phyloP scores from a whole-genome alignment of 371 early-diverging fungal genomes.

The Mucor lusitanicus region DNA sequence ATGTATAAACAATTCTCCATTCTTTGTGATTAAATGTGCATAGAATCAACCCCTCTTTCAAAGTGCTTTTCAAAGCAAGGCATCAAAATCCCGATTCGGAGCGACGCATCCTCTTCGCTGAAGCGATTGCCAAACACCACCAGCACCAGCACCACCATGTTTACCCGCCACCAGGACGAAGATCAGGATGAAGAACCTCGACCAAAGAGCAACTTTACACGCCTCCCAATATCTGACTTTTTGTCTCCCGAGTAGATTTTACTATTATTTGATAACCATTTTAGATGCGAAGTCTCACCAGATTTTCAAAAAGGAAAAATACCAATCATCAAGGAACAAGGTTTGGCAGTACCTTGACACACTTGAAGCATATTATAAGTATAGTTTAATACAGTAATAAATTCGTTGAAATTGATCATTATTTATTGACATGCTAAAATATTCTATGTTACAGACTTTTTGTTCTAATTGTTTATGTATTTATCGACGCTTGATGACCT shows the following conservation, averaged over 20 bases:
- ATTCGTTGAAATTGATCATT: background rate
- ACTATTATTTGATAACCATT: background rate
- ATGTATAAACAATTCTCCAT: background rate
- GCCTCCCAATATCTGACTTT: slow-evolving; percentile 18
- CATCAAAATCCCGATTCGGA: slow-evolving; percentile 66
- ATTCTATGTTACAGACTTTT: background rate
- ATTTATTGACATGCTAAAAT: background rate
- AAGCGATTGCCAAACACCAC: background rate
- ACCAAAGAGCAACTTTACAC: slow-evolving; percentile 1
- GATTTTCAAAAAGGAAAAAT: background rate
- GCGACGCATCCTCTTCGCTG: background rate
- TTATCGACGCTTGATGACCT: slow-evolving; percentile 42
- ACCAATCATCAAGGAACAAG: background rate
- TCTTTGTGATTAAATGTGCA: background rate
- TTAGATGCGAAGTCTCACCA: background rate
- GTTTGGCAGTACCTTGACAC: background rate
- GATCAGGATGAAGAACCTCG: background rate
- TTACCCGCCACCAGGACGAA: background rate
- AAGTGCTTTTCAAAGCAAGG: slow-evolving; percentile 69
- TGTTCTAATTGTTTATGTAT: background rate
- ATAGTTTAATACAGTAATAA: no score
- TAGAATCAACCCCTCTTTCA: slow-evolving; percentile 65
- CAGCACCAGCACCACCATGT: background rate
- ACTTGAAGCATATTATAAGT: no score
- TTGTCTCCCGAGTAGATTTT: slow-evolving; percentile 7